Evolutionary conservation across 352 stramenopile genomes (phyloP), one percentile per base, ranked within the genome.

Genomic region (Globisporangium abappressorium): DNA sequence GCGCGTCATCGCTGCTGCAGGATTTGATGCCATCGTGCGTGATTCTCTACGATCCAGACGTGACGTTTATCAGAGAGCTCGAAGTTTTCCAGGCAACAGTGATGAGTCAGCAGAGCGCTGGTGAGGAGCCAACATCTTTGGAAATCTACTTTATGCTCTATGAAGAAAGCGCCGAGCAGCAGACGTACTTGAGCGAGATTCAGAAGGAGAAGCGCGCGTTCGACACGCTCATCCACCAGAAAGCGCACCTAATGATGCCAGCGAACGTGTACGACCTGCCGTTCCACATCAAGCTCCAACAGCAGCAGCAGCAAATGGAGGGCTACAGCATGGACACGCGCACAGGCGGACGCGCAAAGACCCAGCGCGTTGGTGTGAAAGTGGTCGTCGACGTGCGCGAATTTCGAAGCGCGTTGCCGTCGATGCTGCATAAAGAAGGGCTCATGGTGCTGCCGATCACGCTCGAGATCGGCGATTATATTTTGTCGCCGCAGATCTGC

Each of bases 91-190:
- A 97, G 63, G 91, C 91, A 12, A 51, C 43, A 51, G 43, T 24
- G 15, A 78, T 65, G 26, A 78, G 80, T 22, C 47, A 66, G 12
- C 20, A 26, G 26, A 57, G 41, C 34, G 5, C 11, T 20, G n/a
- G 26, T 24, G 24, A 15, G 3, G 33, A 30, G 15, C 11, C 43
- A 8, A 14, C 22, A 38, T 65, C 81, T 8, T 69, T 97, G 7
- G 79, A 95, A 66, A 90, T 99, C 26, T 99, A 98, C 70, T 99
- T 99, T 62, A 91, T 99, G 73, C 81, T 98, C 58, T 99, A 98
- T 79, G 87, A 98, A 66, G 90, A 98, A 60, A 98, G 92, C 75
- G 93, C 95, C 4, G 97, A 99, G 75, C 91, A 99, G 73, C 96
- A 98, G 67, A 89, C 85, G 22, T 99, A 99, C 67, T 74, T 98